Base-by-base conservation (phyloP, 176 grass and related monocot genomes). In the Tillandsia leiboldiana region DNA sequence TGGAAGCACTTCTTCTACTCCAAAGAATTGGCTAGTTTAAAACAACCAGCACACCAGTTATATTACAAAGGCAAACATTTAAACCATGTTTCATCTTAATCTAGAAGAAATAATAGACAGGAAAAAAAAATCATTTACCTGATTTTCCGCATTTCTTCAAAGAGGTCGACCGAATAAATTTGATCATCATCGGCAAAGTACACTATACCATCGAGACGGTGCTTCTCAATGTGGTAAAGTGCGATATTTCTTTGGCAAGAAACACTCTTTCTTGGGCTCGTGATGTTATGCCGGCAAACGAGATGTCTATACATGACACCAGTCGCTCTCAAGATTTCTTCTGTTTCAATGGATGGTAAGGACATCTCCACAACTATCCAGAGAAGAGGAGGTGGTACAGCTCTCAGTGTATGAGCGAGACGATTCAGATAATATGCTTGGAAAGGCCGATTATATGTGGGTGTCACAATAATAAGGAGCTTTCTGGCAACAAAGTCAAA, bases 291-390 rank as follows among this genome's bases (percentile, higher is more conserved):
- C 73, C 67, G 78, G 75, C 93, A 97, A 24, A 82, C 57, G 78
- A 97, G 76, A 90, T 97, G 93, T 61, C 93, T 91, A 69, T 92
- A 92, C 89, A 97, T 92, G 66, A 97, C 52, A 56, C 93, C 89
- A 18, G 89, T 90, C 74, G 89, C 81, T 79, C 89, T 97, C 52
- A 97, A 72, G 69, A 97, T 87, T 66, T 84, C 77, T 64, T 83
- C 72, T 75, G 93, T 92, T 71, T 90, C 71, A 70, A 68, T 51
- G 1, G 93, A 90, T 59, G 85, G 77, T 52, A 81, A 70, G 50
- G 80, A 88, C 84, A 81, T 86, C 76, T 97, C 93, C 26, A 92
- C 89, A 26, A 97, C 93, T 78, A 97, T 77, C 93, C 93, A 97
- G 15, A 97, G 62, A 63, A 97, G 77, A 70, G 93, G 93, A 64